Evolutionary conservation across 495 filamentous ascomycete genomes (phyloP), one percentile per base, ranked within the genome.

Genomic region (Penicillium verhagenii): DNA sequence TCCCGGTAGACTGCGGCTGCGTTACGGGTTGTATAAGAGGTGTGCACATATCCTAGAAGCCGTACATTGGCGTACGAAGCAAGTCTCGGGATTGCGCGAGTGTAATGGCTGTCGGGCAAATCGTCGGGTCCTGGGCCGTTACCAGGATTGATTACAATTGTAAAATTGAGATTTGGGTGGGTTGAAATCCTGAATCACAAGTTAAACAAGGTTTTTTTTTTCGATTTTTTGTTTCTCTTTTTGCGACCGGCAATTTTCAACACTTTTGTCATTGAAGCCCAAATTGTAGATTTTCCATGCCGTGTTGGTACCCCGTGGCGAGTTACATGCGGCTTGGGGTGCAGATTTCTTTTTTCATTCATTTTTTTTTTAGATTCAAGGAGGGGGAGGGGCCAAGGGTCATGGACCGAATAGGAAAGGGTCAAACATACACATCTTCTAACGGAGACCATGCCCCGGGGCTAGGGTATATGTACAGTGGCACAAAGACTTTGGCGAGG

Each of bases 1-100:
- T 85, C 81, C 31, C 54, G 54, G 40, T 68, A 61, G 19, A 79
- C 64, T 14, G 69, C 52, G 14, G 56, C 67, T 9, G 75, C 53
- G n/a, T 75, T 65, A 21, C 80, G 70, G 23, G 68, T 61, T 7
- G 75, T 73, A 50, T 78, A 85, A 31, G 69, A 70, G 20, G 76
- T 82, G 43, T 75, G 70, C 35, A 85, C 77, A 60, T 85, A 85
- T 11, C 82, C 82, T 39, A 85, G 57, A 5, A 82, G 70, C 10
- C 62, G 71, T 14, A 82, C 77, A 62, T 84, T 84, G 23, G 65
- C 46, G 49, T 75, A 66, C 6, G 63, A 45, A 18, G 75, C 67
- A 24, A 84, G 71, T 26, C 52, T 67, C 1, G 73, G 71, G 19
- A 84, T 68, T 54, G 76, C 79, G 3, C 64, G 65, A 7, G 72